Conservation (phyloP, 1,284 basidiomycete species). For the Pascua sp. region DNA sequence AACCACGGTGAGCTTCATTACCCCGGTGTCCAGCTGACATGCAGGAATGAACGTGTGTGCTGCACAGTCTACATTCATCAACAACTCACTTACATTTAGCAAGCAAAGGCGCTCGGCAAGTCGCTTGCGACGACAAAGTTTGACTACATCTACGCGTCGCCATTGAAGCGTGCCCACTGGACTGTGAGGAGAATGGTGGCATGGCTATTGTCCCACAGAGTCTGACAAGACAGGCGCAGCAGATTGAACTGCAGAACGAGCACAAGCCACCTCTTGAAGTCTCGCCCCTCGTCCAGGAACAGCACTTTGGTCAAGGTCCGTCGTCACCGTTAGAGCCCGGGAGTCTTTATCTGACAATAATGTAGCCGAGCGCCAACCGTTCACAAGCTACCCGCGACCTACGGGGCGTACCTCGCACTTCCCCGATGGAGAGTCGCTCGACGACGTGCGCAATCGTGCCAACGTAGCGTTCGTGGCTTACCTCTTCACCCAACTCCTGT, state of each 20-base stretch:
- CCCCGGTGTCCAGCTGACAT: constrained; percentile 3
- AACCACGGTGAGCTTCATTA: constrained; percentile 62
- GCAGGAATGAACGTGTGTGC: constrained; percentile 61
- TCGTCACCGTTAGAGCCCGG: neutral
- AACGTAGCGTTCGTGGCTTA: constrained; percentile 41
- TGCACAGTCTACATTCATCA: constrained; percentile 13
- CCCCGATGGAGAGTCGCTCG: constrained; percentile 42
- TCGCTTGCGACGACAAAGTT: constrained; percentile 61
- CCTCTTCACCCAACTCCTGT: neutral
- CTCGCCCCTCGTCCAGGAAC: constrained; percentile 43
- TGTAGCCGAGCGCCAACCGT: constrained; percentile 40
- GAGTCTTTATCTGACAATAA: neutral
- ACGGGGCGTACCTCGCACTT: constrained; percentile 40
- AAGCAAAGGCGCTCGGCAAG: constrained; percentile 73
- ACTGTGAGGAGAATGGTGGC: constrained; percentile 28
- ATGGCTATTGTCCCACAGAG: neutral
- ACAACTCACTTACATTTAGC: constrained; percentile 52
- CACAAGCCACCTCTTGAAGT: constrained; percentile 36
- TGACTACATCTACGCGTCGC: constrained; percentile 70
- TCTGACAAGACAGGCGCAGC: constrained; percentile 35
- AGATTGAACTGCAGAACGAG: constrained; percentile 41
- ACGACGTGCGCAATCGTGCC: constrained; percentile 45
- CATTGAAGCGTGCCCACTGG: constrained; percentile 66
- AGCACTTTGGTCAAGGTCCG: constrained; percentile 46
- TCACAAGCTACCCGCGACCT: constrained; percentile 27